phyloP scores from a whole-genome alignment of 1,139 yeast species.

The Sugiyamaella pinicola region DNA sequence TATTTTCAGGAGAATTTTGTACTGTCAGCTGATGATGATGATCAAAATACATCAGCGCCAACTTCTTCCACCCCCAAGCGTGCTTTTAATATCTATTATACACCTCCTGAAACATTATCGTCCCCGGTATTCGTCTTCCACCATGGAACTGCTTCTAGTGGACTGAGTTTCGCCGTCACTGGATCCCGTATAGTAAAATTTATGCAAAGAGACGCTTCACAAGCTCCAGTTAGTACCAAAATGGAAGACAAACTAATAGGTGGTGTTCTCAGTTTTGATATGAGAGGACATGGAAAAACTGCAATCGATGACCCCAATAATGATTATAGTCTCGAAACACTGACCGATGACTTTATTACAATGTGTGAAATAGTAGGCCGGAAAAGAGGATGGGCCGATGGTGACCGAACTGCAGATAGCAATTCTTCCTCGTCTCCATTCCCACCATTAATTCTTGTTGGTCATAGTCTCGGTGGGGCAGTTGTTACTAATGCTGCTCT shows the following conservation, averaged over 20 bases:
- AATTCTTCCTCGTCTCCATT: too few species aligned
- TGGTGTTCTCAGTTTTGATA: constrained; percentile 73
- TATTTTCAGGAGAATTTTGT: constrained; percentile 46
- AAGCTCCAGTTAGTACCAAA: constrained; percentile 24
- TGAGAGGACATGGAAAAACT: constrained; percentile 79
- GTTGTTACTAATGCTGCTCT: constrained; percentile 60
- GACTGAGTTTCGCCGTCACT: constrained; percentile 69
- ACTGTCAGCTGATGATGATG: constrained; percentile 24
- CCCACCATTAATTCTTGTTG: constrained; percentile 59
- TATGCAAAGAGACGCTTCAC: constrained; percentile 34
- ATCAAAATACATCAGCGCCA: not conserved
- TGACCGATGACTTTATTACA: constrained; percentile 59
- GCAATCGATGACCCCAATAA: constrained; percentile 32
- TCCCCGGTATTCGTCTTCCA: constrained; percentile 71
- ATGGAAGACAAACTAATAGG: constrained; percentile 40
- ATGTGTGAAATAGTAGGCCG: constrained; percentile 49
- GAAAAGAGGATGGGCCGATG: constrained; percentile 33
- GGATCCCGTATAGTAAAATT: constrained; percentile 43
- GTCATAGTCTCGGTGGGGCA: constrained; percentile 94
- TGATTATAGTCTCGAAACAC: constrained; percentile 54
- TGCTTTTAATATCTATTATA: constrained; percentile 60
- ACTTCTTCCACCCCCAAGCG: constrained; percentile 6
- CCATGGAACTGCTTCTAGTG: constrained; percentile 96
- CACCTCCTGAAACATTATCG: constrained; percentile 49
- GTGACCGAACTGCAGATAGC: too few species aligned